These are phyloP conservation scores for Pseudopyricularia javanii DNA, from an alignment of 2,329 filamentous ascomycete genomes.

Conservation along the genomic window DNA sequence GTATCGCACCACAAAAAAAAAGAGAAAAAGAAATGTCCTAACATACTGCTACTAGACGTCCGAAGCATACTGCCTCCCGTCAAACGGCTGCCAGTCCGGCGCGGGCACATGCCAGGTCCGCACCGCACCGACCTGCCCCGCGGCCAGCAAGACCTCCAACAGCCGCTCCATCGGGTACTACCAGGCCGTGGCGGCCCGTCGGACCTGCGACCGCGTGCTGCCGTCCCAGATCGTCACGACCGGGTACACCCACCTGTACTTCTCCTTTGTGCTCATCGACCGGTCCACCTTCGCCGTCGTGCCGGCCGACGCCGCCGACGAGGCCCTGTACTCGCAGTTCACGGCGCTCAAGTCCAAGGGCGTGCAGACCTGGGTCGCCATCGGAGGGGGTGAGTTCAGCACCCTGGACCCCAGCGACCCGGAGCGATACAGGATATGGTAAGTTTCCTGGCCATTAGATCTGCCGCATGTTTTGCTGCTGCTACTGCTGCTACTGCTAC, in stretches of 20 bases:
- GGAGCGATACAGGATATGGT: not conserved
- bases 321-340: conserved; percentile 10
- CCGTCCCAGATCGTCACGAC: conserved; percentile 18
- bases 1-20: not conserved
- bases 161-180: conserved; percentile 23
- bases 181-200: conserved; percentile 13
- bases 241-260: conserved; percentile 19
- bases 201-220: conserved; percentile 17
- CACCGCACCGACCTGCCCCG: conserved; percentile 12
- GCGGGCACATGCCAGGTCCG: conserved; percentile 19
- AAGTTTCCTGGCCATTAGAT: conserved; percentile 13
- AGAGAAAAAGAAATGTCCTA: not conserved
- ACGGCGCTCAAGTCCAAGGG: conserved; percentile 11
- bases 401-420: conserved; percentile 6
- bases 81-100: conserved; percentile 19
- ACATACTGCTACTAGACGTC: conserved; percentile 4
- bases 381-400: conserved; percentile 17
- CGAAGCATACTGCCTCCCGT: conserved; percentile 10
- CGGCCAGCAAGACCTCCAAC: conserved; percentile 9
- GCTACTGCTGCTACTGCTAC: no score
- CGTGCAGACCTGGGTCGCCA: conserved; percentile 16
- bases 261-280: conserved; percentile 17
- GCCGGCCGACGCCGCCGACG: conserved; percentile 10
- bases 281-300: conserved; percentile 12
- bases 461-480: no score